A percentile compares a stretch with the other conserved stretches of the same genome.
Conservation (phyloP, 345 rosid species). For the Pseudoturritis turrita region DNA sequence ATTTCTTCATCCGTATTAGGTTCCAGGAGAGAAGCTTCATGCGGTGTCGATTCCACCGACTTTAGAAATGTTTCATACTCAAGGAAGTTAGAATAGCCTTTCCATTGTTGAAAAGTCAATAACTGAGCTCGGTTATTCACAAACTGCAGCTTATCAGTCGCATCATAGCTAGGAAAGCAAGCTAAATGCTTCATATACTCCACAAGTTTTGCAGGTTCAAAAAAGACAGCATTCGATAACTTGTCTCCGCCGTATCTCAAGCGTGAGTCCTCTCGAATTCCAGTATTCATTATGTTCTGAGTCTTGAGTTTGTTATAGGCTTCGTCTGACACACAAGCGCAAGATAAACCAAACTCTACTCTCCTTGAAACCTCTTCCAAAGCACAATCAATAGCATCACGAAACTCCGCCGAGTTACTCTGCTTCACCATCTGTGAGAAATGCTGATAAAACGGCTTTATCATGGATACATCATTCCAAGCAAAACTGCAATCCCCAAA, state of each 20-base stretch:
- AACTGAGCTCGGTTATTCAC: conserved; percentile 43
- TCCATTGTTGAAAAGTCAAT: conserved; percentile 55
- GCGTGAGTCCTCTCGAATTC: conserved; percentile 38
- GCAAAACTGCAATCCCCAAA: conserved; percentile 67
- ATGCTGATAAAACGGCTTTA: conserved; percentile 52
- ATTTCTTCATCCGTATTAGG: conserved; percentile 8
- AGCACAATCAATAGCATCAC: conserved; percentile 56
- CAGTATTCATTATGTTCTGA: conserved; percentile 49
- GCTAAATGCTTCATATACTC: conserved; percentile 43
- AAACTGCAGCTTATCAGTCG: conserved; percentile 39
- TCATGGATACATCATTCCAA: conserved; percentile 46
- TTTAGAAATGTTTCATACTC: conserved; percentile 34
- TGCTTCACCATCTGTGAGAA: conserved; percentile 55
- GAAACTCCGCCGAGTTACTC: conserved; percentile 38
- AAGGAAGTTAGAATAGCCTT: conserved; percentile 41
- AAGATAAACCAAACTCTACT: conserved; percentile 56
- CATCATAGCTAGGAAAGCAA: conserved; percentile 25
- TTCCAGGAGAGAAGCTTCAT: conserved; percentile 22
- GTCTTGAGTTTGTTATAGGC: conserved; percentile 31
- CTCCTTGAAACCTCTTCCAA: conserved; percentile 70
- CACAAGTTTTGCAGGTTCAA: conserved; percentile 44
- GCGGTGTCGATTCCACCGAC: conserved; percentile 30
- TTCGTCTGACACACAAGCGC: conserved; percentile 49
- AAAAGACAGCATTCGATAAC: conserved; percentile 30
- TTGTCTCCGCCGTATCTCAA: conserved; percentile 42